A percentile compares a stretch with the other conserved stretches of the same genome.
phyloP scores from a whole-genome alignment of 2,329 filamentous ascomycete species.

The Colletotrichum zoysiae region DNA sequence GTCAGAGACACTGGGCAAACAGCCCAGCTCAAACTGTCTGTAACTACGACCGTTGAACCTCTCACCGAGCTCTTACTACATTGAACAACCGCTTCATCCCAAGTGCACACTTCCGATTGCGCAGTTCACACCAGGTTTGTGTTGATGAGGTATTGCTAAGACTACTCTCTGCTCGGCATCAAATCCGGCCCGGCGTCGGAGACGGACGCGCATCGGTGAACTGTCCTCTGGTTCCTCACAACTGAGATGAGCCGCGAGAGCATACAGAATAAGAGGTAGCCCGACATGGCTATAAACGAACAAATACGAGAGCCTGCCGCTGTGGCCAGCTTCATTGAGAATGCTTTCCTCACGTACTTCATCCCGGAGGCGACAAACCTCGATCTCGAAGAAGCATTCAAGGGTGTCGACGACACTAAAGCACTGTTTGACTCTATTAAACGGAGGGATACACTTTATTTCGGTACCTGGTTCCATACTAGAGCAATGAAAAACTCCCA shows the following conservation, averaged over 20 bases:
- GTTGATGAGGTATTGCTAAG: background rate
- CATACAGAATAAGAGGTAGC: constrained; percentile 34
- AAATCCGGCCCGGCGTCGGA: background rate
- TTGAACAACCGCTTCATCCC: background rate
- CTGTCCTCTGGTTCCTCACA: constrained; percentile 16
- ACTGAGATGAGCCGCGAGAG: constrained; percentile 26
- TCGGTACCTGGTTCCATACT: constrained; percentile 66
- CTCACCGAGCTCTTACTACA: constrained; percentile 17
- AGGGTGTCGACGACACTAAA: constrained; percentile 56
- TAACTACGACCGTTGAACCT: constrained; percentile 12
- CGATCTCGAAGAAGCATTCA: constrained; percentile 65
- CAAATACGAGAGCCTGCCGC: constrained; percentile 40
- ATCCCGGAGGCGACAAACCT: constrained; percentile 69
- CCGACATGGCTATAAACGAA: constrained; percentile 43
- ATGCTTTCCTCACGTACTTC: constrained; percentile 71
- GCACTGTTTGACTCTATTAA: constrained; percentile 69
- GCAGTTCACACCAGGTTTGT: background rate
- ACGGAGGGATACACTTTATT: constrained; percentile 75
- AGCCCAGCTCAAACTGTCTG: constrained; percentile 16
- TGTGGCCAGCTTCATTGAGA: constrained; percentile 64
- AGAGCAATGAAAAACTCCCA: constrained; percentile 29
- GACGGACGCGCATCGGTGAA: constrained; percentile 19
- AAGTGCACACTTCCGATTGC: no score
- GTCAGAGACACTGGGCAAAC: constrained; percentile 9
- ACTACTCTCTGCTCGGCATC: background rate